Conservation (phyloP, 1,284 basidiomycete species). For the Entoloma clypeatum region DNA sequence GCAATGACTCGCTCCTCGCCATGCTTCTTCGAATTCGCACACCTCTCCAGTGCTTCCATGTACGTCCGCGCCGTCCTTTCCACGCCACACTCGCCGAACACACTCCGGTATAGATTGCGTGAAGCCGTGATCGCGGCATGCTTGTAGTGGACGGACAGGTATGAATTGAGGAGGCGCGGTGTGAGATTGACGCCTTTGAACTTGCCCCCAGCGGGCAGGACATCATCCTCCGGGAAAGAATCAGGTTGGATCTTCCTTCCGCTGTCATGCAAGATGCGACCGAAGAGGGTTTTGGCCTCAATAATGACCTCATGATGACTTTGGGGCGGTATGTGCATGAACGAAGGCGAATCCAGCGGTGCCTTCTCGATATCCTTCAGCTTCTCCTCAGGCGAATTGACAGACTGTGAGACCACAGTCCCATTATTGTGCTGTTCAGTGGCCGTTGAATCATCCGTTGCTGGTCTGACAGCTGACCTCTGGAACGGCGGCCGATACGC, state of each 20-base stretch:
- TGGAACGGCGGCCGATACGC: conserved; percentile 71
- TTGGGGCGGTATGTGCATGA: conserved; percentile 68
- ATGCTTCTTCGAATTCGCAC: conserved; percentile 42
- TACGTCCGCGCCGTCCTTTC: conserved; percentile 53
- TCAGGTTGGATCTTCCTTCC: conserved; percentile 14
- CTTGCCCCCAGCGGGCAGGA: conserved; percentile 28
- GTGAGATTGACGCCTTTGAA: conserved; percentile 64
- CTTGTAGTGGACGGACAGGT: conserved; percentile 73
- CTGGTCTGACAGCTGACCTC: conserved; percentile 41
- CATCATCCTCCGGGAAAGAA: conserved; percentile 13
- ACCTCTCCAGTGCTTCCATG: conserved; percentile 67
- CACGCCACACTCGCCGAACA: conserved; percentile 45
- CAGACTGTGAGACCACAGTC: conserved; percentile 2
- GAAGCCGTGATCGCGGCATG: conserved; percentile 53
- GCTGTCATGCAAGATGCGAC: conserved; percentile 59
- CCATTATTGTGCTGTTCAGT: conserved; percentile 8
- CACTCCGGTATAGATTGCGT: conserved; percentile 42
- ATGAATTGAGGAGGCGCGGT: conserved; percentile 74
- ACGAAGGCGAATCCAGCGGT: conserved; percentile 29
- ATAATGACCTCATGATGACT: conserved; percentile 68
- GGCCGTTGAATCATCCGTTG: conserved; percentile 19
- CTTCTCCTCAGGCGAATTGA: not conserved
- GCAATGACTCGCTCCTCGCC: conserved; percentile 46
- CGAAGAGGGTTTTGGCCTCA: conserved; percentile 72
- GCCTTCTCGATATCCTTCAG: conserved; percentile 2